Base-by-base conservation (phyloP, 2,329 filamentous ascomycete species). In the Fusarium verrucosum region DNA sequence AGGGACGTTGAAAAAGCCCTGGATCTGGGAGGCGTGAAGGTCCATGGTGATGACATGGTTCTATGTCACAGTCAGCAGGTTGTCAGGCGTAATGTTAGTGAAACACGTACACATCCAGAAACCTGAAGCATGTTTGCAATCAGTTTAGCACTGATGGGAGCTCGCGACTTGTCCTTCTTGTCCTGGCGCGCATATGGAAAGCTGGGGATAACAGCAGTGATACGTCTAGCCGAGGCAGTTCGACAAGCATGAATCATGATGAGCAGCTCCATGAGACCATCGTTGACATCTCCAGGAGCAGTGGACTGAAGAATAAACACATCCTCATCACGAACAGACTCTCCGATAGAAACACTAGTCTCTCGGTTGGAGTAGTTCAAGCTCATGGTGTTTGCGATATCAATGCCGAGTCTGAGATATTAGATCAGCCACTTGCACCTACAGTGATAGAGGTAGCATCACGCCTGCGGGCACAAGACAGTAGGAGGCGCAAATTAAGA, bases 111-210 rank as follows among this genome's bases (percentile, higher is more conserved):
- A 78, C 92, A 96, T 54, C 94, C 94, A 38, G 94, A 94, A 3
- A 93, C 96, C 77, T 96, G 92, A 53, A 98, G 85, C 94, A 98
- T 97, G 80, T 98, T 97, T 56, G 94, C 94, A 80, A 97, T 96
- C 51, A 98, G 84, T 78, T 95, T 96, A 20, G 94, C 94, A 37
- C 92, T 96, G 77, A 98, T 99, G 36, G 95, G 94, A n/a, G 95
- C 94, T 67, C 94, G 89, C 52, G 91, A 95, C 83, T 85, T 85
- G 81, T 97, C 94, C 81, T 98, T 98, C 84, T 98, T 98, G 79
- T 98, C 95, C 80, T 98, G 94, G 45, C 94, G 89, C 14, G 94
- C 94, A 75, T 98, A 98, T 25, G 94, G 94, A 80, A 97, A 98
- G 80, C 96, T 97, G 69, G 94, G 94, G 47, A 97, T 91, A 66